Evolutionary conservation across 371 early-diverging fungal genomes (phyloP).

Genomic region (Rhizopus stolonifer): DNA sequence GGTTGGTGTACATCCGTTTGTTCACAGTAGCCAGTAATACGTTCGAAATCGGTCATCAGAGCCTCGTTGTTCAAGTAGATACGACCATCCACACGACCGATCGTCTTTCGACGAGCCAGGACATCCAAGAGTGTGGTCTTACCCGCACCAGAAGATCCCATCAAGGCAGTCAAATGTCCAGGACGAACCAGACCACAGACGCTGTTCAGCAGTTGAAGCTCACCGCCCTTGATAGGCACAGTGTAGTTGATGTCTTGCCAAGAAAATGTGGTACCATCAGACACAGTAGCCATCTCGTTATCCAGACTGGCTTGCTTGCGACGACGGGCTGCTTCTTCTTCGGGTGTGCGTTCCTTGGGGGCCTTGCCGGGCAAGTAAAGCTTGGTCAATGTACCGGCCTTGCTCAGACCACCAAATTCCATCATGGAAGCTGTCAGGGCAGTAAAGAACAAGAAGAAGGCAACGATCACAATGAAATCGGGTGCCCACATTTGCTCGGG

Average conservation of each 20-base stretch:
- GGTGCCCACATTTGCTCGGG: slow-evolving; percentile 56
- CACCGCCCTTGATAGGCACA: slow-evolving; percentile 59
- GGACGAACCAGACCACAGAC: slow-evolving; percentile 57
- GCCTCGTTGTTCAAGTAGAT: slow-evolving; percentile 65
- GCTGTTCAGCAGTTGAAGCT: slow-evolving; percentile 52
- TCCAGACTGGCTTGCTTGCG: slow-evolving; percentile 20
- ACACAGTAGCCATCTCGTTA: slow-evolving; percentile 31
- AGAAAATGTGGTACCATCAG: slow-evolving; percentile 54
- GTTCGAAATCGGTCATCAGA: slow-evolving; percentile 59
- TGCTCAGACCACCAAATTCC: slow-evolving; percentile 55
- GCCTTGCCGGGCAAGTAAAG: slow-evolving; percentile 52
- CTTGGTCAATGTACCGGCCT: slow-evolving; percentile 55
- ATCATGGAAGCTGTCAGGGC: slow-evolving; percentile 47
- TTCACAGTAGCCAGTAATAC: slow-evolving; percentile 79
- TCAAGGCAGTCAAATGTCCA: slow-evolving; percentile 74
- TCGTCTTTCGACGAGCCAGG: slow-evolving; percentile 76
- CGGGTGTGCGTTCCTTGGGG: slow-evolving; percentile 29
- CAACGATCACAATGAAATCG: slow-evolving; percentile 54
- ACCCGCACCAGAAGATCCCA: slow-evolving; percentile 88
- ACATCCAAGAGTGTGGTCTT: slow-evolving; percentile 89
- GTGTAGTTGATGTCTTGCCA: slow-evolving; percentile 62
- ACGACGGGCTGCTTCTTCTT: slow-evolving; percentile 20
- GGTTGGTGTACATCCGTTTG: slow-evolving; percentile 82
- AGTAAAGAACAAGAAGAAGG: slow-evolving; percentile 58
- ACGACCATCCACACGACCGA: slow-evolving; percentile 72